These are phyloP conservation scores for Pueraria montana DNA, from an alignment of 306 rosid species.

Conservation along the genomic window DNA sequence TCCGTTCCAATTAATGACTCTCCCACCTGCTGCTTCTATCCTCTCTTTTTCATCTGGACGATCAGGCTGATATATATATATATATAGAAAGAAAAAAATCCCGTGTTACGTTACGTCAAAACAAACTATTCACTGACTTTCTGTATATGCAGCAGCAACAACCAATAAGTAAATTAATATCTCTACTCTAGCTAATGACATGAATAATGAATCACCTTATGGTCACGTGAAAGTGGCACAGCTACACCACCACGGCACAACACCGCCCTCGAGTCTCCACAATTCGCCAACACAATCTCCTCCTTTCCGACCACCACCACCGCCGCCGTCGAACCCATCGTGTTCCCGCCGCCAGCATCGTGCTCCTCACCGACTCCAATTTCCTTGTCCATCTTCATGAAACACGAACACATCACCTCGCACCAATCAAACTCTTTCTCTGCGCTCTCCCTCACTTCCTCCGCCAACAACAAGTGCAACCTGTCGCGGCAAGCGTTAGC, in stretches of 20 bases:
- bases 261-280: constrained; percentile 75
- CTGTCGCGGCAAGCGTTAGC: constrained; percentile 72
- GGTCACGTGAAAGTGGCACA: constrained; percentile 73
- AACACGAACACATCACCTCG: constrained; percentile 55
- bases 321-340: constrained; percentile 68
- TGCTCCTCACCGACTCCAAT: constrained; percentile 16
- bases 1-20: constrained; percentile 64
- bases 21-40: constrained; percentile 76
- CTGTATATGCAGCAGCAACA: not conserved
- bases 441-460: constrained; percentile 45
- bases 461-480: constrained; percentile 64
- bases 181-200: no score
- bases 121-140: constrained; percentile 10
- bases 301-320: constrained; percentile 60
- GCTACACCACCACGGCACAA: constrained; percentile 61
- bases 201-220: constrained; percentile 56
- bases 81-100: no score
- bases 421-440: constrained; percentile 57
- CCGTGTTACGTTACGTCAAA: not conserved
- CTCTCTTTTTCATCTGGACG: constrained; percentile 68
- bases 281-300: constrained; percentile 69
- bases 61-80: constrained; percentile 58
- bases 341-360: constrained; percentile 18
- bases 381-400: constrained; percentile 73
- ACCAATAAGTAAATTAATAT: not conserved